These are phyloP conservation scores for Cryoendolithus antarcticus DNA, from an alignment of 2,329 filamentous ascomycete species.

Conservation along the genomic window DNA sequence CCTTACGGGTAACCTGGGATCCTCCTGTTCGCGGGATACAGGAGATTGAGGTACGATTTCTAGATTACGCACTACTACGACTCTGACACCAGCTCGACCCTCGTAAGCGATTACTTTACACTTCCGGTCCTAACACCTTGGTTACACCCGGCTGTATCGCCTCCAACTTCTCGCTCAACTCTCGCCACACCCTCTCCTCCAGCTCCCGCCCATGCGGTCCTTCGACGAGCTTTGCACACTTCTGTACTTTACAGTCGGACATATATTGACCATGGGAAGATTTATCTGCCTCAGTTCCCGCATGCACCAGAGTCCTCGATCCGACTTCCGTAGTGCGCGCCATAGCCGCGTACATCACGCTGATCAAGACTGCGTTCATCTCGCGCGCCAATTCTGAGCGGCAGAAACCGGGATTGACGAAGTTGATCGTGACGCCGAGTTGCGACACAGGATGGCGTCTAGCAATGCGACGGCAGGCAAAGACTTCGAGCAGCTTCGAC, in stretches of 20 bases:
- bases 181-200: constrained; percentile 28
- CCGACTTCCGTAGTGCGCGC: constrained; percentile 30
- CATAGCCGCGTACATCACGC: constrained; percentile 13
- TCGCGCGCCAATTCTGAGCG: constrained; percentile 35
- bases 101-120: too few relatives aligned
- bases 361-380: constrained; percentile 1
- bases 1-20: too few relatives aligned
- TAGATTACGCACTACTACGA: too few relatives aligned
- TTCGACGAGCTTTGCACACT: constrained; percentile 22
- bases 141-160: constrained; percentile 23
- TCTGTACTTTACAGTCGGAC: constrained; percentile 3
- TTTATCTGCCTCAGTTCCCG: constrained; percentile 13
- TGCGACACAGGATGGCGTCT: constrained; percentile 14
- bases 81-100: too few relatives aligned
- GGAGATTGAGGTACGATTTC: too few relatives aligned
- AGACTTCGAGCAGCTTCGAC: constrained; percentile 38
- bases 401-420: constrained; percentile 42
- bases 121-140: constrained; percentile 8
- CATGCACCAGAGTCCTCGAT: constrained; percentile 28
- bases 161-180: constrained; percentile 29
- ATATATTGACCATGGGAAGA: constrained; percentile 6
- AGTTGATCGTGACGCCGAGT: constrained; percentile 36
- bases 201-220: constrained; percentile 25
- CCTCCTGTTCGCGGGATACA: too few relatives aligned
- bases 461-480: constrained; percentile 27